Evolutionary conservation across 805 yeast genomes (phyloP), one percentile per base, ranked within the genome.

Genomic region (Millerozyma acaciae): DNA sequence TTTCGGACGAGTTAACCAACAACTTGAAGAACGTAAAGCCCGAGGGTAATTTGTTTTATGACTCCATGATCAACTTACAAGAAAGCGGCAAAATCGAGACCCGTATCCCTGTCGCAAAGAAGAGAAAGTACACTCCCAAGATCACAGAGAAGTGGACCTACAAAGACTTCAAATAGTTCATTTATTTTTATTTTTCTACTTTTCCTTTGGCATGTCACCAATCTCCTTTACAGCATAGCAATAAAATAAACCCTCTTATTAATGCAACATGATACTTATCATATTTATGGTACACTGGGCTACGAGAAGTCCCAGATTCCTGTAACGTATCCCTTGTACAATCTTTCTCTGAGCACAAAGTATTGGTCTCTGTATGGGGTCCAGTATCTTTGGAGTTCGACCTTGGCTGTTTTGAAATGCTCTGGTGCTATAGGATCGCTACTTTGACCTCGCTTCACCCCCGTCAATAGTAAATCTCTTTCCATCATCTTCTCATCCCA

Each of bases 81-180:
- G 76, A 85, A 41, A 70, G 80, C 19, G 98, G 98, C 46, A 76
- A 81, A 52, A 70, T 93, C 35, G 98, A 90, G 60, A 70, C 95
- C 5, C 77, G 97, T 62, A 73, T 80, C 22, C 85, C 82, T 8
- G 78, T 75, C 37, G 70, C 69, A 44, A 77, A 76, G 56, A 76
- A 68, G 56, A 75, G 82, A 53, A 80, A 76, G 55, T 82, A 80
- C 51, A 70, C 78, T 46, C 81, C 73, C 38, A 86, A 83, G 68
- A 62, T 83, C 41, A 84, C 95, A 19, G 96, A 90, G 59, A 90
- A 89, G 63, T 87, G 95, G 94, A 75, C 89, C 21, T 85, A 84
- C 64, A 90, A 90, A 65, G 95, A 90, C 62, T 85, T 84, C 53
- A 80, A 81, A 62, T 81, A 67, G 50, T 15, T 32, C 22, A n/a